A percentile compares a stretch with the other conserved stretches of the same genome.
Evolutionary conservation across 495 filamentous ascomycete species (phyloP).

Genomic region (Articulospora tetracladia): DNA sequence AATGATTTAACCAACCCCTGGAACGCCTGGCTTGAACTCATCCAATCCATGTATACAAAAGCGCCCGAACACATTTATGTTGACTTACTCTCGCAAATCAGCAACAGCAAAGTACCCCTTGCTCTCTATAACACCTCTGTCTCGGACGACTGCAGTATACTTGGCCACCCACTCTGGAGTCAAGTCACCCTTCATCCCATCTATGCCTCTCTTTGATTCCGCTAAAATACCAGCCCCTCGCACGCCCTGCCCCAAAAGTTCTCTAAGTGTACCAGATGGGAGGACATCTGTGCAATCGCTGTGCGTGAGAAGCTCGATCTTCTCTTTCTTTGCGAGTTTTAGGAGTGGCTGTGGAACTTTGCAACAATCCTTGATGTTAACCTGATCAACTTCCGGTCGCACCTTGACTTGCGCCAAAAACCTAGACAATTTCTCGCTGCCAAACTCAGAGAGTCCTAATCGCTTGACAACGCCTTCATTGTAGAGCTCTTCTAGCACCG

Average conservation of each 20-base stretch:
- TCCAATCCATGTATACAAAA: not conserved
- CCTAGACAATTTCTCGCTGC: constrained; percentile 67
- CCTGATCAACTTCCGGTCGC: constrained; percentile 86
- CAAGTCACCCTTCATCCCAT: constrained; percentile 68
- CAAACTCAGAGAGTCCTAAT: constrained; percentile 88
- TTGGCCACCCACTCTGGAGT: constrained; percentile 93
- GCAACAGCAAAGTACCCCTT: constrained; percentile 94
- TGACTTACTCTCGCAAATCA: constrained; percentile 46
- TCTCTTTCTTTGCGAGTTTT: constrained; percentile 75
- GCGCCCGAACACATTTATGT: not conserved
- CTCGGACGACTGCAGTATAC: constrained; percentile 95
- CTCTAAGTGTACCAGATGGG: constrained; percentile 75
- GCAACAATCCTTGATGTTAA: constrained; percentile 96
- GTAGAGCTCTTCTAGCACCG: constrained; percentile 72
- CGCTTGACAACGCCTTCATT: constrained; percentile 63
- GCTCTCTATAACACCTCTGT: constrained; percentile 96
- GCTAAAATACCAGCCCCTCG: constrained; percentile 65
- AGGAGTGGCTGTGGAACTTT: constrained; percentile 89
- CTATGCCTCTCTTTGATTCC: constrained; percentile 32
- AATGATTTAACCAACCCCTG: not conserved
- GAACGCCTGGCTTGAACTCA: not conserved
- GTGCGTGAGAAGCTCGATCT: constrained; percentile 88
- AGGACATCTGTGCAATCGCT: constrained; percentile 92
- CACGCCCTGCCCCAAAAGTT: constrained; percentile 68
- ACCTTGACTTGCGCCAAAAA: constrained; percentile 55